These are phyloP conservation scores for Yamadazyma phyllophila DNA, from an alignment of 805 yeast genomes.

Conservation along the genomic window DNA sequence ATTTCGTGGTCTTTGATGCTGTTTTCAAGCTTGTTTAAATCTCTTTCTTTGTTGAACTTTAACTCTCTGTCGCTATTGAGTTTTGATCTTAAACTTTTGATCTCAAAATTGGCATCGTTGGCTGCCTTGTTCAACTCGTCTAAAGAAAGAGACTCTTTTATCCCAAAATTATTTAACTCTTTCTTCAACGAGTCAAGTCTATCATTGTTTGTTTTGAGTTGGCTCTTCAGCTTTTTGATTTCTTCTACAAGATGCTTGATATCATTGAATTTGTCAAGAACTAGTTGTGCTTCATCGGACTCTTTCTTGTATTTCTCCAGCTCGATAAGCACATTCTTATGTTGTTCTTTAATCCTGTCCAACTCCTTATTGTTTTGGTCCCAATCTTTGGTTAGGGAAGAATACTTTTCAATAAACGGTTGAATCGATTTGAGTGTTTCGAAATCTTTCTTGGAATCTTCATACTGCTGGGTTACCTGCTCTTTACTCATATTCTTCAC, in stretches of 20 bases:
- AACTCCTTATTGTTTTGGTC: slow-evolving; percentile 3
- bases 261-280: neutral
- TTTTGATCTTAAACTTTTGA: slow-evolving; percentile 39
- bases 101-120: slow-evolving; percentile 32
- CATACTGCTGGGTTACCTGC: slow-evolving; percentile 28
- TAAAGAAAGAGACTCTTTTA: slow-evolving; percentile 30
- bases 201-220: slow-evolving; percentile 32
- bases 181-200: slow-evolving; percentile 19
- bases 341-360: neutral
- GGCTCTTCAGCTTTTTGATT: slow-evolving; percentile 28
- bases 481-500: slow-evolving; percentile 27
- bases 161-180: slow-evolving; percentile 36
- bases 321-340: neutral
- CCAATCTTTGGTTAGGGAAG: slow-evolving; percentile 19
- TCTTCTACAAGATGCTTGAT: slow-evolving; percentile 10
- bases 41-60: slow-evolving; percentile 45
- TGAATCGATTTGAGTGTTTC: slow-evolving; percentile 29
- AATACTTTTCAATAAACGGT: slow-evolving; percentile 25
- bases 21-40: slow-evolving; percentile 45
- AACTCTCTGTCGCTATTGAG: slow-evolving; percentile 33
- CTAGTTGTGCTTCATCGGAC: neutral
- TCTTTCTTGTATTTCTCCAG: neutral
- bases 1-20: slow-evolving; percentile 53
- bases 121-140: slow-evolving; percentile 48
- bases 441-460: slow-evolving; percentile 30